A percentile compares a stretch with the other conserved stretches of the same genome.
These are phyloP conservation scores for Harringtonia lauricola DNA, from an alignment of 2,329 filamentous ascomycete genomes.

Conservation along the genomic window DNA sequence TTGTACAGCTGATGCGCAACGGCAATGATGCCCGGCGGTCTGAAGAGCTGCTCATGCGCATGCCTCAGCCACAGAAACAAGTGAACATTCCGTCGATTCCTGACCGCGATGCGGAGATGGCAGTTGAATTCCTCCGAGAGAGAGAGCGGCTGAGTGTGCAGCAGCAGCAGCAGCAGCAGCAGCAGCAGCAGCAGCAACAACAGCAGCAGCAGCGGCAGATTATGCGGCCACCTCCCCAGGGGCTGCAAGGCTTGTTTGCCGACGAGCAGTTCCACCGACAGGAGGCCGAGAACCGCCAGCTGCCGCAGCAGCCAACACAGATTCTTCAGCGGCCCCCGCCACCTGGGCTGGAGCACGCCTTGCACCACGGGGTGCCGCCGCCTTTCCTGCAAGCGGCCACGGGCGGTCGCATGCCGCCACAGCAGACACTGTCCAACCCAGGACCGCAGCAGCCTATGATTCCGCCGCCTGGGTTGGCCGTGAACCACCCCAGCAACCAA, in stretches of 20 bases:
- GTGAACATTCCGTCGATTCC: conserved; percentile 33
- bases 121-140: conserved; percentile 14
- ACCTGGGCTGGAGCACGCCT: conserved; percentile 46
- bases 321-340: conserved; percentile 53
- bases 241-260: conserved; percentile 38
- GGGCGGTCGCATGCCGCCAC: conserved; percentile 28
- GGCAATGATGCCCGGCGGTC: conserved; percentile 37
- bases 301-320: conserved; percentile 39
- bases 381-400: conserved; percentile 38
- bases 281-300: conserved; percentile 32
- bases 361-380: conserved; percentile 37
- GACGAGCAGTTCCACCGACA: conserved; percentile 39
- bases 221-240: conserved; percentile 31
- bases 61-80: conserved; percentile 39
- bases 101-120: conserved; percentile 40
- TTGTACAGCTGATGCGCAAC: conserved; percentile 70
- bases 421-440: conserved; percentile 29
- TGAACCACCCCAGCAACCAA: conserved; percentile 16
- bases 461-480: conserved; percentile 45
- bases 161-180: conserved; percentile 21
- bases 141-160: conserved; percentile 16
- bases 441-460: conserved; percentile 39
- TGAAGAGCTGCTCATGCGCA: conserved; percentile 41
- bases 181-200: too few relatives aligned
- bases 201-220: conserved; percentile 20